Conservation (phyloP, 1,139 yeast genomes). For the Casaregolazyma lundiana region DNA sequence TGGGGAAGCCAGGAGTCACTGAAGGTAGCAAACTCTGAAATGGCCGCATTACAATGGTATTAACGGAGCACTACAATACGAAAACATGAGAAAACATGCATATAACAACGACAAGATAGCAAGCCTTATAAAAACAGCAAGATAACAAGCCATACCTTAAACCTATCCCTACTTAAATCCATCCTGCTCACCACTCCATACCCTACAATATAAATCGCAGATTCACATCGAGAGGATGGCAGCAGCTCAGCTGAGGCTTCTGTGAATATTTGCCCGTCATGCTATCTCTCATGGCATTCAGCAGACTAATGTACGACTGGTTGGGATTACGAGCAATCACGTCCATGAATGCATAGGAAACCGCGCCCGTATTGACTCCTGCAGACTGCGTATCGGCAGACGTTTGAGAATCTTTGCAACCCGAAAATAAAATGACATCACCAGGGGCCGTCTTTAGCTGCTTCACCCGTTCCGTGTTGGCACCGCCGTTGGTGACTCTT, state of each 20-base stretch:
- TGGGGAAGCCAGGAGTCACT: too few species aligned
- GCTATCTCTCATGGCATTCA: conserved; percentile 74
- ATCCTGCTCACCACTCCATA: background rate
- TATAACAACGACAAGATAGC: too few species aligned
- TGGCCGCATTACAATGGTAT: too few species aligned
- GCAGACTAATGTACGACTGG: conserved; percentile 70
- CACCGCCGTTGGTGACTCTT: conserved; percentile 38
- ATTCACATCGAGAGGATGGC: conserved; percentile 83
- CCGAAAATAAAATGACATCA: conserved; percentile 80
- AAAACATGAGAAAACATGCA: too few species aligned
- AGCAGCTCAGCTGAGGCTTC: conserved; percentile 79
- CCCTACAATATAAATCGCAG: conserved; percentile 49
- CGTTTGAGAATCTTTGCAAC: conserved; percentile 84
- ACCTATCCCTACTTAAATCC: background rate
- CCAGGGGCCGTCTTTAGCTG: conserved; percentile 77
- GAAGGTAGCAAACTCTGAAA: too few species aligned
- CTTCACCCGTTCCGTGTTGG: conserved; percentile 41
- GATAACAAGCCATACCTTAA: too few species aligned
- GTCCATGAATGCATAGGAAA: conserved; percentile 84
- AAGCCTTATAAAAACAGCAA: too few species aligned
- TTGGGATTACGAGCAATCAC: conserved; percentile 63
- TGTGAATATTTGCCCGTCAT: conserved; percentile 71
- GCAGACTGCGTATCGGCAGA: conserved; percentile 76
- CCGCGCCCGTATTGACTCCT: conserved; percentile 85
- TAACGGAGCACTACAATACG: too few species aligned